A percentile compares a stretch with the other conserved stretches of the same genome.
Conservation (phyloP, 306 rosid genomes). For the Lathyrus tuberosus region DNA sequence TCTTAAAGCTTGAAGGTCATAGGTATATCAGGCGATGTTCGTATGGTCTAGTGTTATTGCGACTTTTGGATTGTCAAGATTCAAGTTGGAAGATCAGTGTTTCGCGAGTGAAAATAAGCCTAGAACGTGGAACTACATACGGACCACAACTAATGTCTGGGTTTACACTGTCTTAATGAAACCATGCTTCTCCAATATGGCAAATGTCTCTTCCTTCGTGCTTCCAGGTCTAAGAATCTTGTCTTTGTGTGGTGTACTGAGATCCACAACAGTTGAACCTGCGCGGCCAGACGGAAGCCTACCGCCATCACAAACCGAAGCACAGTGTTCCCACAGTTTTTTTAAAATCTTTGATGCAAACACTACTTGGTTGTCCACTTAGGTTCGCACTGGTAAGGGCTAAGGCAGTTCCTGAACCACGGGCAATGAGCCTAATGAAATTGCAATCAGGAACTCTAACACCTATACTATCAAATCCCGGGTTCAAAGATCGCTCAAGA, state of each 20-base stretch:
- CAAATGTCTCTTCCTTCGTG: conserved; percentile 68
- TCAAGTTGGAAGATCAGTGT: no score
- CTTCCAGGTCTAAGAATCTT: conserved; percentile 91
- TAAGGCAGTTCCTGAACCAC: conserved; percentile 71
- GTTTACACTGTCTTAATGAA: conserved; percentile 47
- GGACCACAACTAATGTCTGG: conserved; percentile 35
- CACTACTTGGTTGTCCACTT: conserved; percentile 90
- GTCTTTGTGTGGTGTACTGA: conserved; percentile 62
- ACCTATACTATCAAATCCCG: conserved; percentile 83
- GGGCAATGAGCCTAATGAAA: conserved; percentile 77
- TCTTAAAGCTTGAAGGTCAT: no score
- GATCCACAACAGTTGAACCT: conserved; percentile 89
- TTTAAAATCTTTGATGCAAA: conserved; percentile 72
- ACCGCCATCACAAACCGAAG: conserved; percentile 79
- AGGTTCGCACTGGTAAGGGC: conserved; percentile 95
- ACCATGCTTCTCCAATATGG: conserved; percentile 64
- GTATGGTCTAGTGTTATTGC: no score
- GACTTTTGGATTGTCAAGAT: no score
- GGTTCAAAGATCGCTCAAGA: conserved; percentile 86
- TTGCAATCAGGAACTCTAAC: conserved; percentile 88
- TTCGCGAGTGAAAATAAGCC: conserved; percentile 21
- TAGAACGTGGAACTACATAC: conserved; percentile 26
- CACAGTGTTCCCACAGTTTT: conserved; percentile 85
- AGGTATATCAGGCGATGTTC: no score
- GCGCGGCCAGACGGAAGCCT: conserved; percentile 85